Evolutionary conservation across 2,329 filamentous ascomycete species (phyloP), one percentile per base, ranked within the genome.

Genomic region (Leptodontidium sp.): DNA sequence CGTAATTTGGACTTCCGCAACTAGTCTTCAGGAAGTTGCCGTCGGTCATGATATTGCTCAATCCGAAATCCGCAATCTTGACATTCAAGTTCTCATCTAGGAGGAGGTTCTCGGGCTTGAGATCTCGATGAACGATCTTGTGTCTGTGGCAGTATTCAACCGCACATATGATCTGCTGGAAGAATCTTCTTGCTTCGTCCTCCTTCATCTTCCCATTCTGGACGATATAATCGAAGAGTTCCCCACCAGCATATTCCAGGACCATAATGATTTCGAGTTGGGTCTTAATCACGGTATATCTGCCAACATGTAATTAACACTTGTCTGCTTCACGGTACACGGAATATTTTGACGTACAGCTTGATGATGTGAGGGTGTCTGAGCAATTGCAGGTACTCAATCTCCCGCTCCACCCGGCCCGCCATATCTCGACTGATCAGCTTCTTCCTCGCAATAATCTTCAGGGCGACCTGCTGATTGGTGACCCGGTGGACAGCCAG

Each of bases 41-140:
- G 79, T 99, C 96, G 0, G 96, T 98, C 96, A 99, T 99, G 82
- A 99, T 99, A 79, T 99, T 99, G 84, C 95, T 98, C 67, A 99
- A 85, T 68, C 96, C 96, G 75, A 99, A 99, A 82, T 99, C 96
- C 76, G 96, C 96, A 82, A 99, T 99, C 84, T 99, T 99, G 82
- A 99, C 95, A 77, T 99, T 98, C 78, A 97, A 91, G 69, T 97
- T 91, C 73, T 97, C 93, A 81, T 99, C 96, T 63, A 99, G 89
- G 53, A 99, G 87, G 61, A 99, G 83, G 79, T 99, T 99, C 84
- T 99, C 96, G 11, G 96, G 96, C 81, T 99, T 99, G 71, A 99
- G 83, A 80, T 99, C 96, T 79, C 96, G 91, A 81, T 99, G 96
- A 50, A 98, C 96, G 77, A 99, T 98, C 84, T 98, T 98, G 84